A percentile compares a stretch with the other conserved stretches of the same genome.
phyloP scores from a whole-genome alignment of 2,329 filamentous ascomycete genomes.

The Pseudocercospora musae region DNA sequence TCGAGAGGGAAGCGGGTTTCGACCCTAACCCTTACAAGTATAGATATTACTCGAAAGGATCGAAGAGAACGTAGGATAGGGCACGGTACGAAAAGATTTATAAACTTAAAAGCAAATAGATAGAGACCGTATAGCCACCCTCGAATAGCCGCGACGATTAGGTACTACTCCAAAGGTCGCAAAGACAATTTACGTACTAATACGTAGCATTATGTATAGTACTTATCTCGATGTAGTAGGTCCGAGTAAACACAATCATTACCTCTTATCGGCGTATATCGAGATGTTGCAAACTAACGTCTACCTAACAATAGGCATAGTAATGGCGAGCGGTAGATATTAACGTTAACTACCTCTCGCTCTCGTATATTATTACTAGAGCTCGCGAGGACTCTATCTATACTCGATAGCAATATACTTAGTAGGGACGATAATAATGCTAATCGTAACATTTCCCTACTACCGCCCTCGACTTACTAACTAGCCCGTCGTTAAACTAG shows the following conservation, averaged over 20 bases:
- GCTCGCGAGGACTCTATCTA: not conserved
- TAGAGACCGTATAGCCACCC: too few relatives aligned
- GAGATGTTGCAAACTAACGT: too few relatives aligned
- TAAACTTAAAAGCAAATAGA: too few relatives aligned
- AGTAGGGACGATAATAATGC: not conserved
- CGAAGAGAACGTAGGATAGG: too few relatives aligned
- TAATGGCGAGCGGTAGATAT: too few relatives aligned
- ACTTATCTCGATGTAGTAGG: not conserved
- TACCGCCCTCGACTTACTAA: constrained; percentile 32
- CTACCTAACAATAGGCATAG: too few relatives aligned
- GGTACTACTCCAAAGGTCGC: too few relatives aligned
- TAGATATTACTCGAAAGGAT: too few relatives aligned
- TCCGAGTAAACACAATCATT: not conserved
- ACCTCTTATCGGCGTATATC: not conserved
- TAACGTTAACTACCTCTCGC: not conserved
- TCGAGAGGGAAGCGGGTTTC: too few relatives aligned
- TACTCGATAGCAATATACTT: not conserved
- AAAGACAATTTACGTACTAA: not conserved
- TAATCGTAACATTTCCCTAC: not conserved
- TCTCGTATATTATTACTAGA: not conserved
- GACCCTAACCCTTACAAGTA: too few relatives aligned
- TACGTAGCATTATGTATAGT: not conserved
- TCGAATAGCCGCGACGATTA: too few relatives aligned
- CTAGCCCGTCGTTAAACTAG: constrained; percentile 83
- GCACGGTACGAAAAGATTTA: too few relatives aligned